Percentiles rank a stretch among this genome's conserved stretches.
These are phyloP conservation scores for Nakazawaea laoshanensis DNA, from an alignment of 805 yeast genomes.

Conservation along the genomic window DNA sequence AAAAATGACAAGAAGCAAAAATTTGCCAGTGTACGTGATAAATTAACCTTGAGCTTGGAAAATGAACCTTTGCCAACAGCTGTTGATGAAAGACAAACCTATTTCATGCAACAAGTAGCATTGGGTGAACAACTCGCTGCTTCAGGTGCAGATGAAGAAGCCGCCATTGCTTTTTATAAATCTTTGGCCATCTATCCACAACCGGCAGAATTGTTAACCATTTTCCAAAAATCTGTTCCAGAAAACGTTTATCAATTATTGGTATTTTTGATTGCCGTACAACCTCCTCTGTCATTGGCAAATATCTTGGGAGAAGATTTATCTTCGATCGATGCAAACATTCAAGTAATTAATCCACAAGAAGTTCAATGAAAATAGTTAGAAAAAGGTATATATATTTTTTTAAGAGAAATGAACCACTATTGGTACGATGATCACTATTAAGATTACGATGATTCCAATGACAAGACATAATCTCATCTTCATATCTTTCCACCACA, in stretches of 20 bases:
- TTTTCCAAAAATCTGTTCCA: conserved; percentile 85
- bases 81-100: conserved; percentile 59
- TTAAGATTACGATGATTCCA: conserved; percentile 67
- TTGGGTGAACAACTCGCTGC: conserved; percentile 75
- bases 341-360: conserved; percentile 6
- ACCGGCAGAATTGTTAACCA: conserved; percentile 84
- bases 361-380: conserved; percentile 10
- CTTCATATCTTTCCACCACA: conserved; percentile 99
- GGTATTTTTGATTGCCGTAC: conserved; percentile 81
- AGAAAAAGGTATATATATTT: neutral
- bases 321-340: conserved; percentile 5
- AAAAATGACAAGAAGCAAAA: conserved; percentile 53
- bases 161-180: conserved; percentile 89
- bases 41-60: conserved; percentile 55
- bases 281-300: conserved; percentile 79
- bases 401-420: conserved; percentile 67
- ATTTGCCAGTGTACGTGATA: conserved; percentile 50
- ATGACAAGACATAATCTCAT: conserved; percentile 88
- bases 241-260: conserved; percentile 74
- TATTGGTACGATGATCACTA: conserved; percentile 86
- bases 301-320: conserved; percentile 45
- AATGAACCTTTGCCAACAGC: conserved; percentile 65
- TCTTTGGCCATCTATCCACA: conserved; percentile 90
- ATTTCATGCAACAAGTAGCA: conserved; percentile 78
- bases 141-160: conserved; percentile 64